Evolutionary conservation across 176 grass and related monocot genomes (phyloP), one percentile per base, ranked within the genome.

Genomic region (Alloteropsis semialata): DNA sequence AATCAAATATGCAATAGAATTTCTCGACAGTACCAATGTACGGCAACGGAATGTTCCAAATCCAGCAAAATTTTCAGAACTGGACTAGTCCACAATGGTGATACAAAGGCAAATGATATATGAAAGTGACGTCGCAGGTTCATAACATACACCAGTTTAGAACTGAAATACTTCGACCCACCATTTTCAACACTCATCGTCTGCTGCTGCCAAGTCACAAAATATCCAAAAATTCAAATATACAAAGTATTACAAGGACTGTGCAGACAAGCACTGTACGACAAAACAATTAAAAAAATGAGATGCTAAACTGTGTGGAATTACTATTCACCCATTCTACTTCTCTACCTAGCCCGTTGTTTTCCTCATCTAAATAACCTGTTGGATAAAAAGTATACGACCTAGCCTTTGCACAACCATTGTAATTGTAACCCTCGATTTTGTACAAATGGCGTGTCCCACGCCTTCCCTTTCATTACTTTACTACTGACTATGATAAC

Each of bases 391-490:
- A 60, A 64, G 75, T 88, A 79, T 88, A 80, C 7, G 25, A 49
- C 84, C 88, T 82, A 85, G 59, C 69, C 67, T 80, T 79, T 34
- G 43, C 77, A 61, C 48, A 70, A 36, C 24, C 48, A 45, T 42
- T 22, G 68, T 74, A 86, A 45, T 42, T 22, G 68, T 74, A 86
- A 77, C 36, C 42, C 45, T 82, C 58, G 21, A 65, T 82, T 90
- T 66, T 86, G 66, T 83, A 90, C 67, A 87, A 64, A 78, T 74
- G 56, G 25, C 74, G 45, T 22, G 30, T 53, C 41, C 34, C 65
- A 83, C 10, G 39, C 74, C 39, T 74, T 61, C n/a, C 59, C 21
- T 67, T 72, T 30, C 66, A 66, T 41, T 65, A 80, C 50, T 76
- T 78, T 80, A 63, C 74, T 84, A 54, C 64, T 45, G 68, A 39